Percentiles rank a stretch among this genome's conserved stretches.
Evolutionary conservation across 2,329 filamentous ascomycete genomes (phyloP).

Genomic region (Venturia effusa): DNA sequence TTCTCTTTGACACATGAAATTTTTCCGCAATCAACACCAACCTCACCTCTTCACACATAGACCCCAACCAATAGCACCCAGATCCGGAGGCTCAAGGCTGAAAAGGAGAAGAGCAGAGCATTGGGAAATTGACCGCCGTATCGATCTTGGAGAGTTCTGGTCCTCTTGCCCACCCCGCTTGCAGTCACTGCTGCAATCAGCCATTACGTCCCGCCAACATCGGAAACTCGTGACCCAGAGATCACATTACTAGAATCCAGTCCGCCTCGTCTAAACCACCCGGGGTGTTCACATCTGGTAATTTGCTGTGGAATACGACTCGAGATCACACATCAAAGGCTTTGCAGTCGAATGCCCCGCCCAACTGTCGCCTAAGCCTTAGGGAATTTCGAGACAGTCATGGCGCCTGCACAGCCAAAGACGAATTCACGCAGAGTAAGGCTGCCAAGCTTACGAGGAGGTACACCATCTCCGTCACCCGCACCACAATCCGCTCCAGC

Average conservation of each 20-base stretch:
- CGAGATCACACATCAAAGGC: neutral
- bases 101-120: neutral
- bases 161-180: neutral
- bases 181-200: neutral
- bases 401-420: slow-evolving; percentile 3
- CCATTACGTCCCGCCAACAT: neutral
- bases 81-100: neutral
- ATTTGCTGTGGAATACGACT: neutral
- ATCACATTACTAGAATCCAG: neutral
- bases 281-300: neutral
- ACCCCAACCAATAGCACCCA: neutral
- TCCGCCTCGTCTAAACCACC: neutral
- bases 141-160: neutral
- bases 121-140: neutral
- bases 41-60: neutral
- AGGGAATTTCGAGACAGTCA: neutral
- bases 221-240: neutral
- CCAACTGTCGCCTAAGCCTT: neutral
- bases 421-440: neutral
- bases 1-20: neutral
- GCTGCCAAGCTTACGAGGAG: slow-evolving; percentile 5
- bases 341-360: neutral
- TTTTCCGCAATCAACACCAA: neutral
- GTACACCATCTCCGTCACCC: neutral
- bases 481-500: slow-evolving; percentile 4